These are phyloP conservation scores for Lentinula sp. DNA, from an alignment of 768 basidiomycete genomes.

Conservation along the genomic window DNA sequence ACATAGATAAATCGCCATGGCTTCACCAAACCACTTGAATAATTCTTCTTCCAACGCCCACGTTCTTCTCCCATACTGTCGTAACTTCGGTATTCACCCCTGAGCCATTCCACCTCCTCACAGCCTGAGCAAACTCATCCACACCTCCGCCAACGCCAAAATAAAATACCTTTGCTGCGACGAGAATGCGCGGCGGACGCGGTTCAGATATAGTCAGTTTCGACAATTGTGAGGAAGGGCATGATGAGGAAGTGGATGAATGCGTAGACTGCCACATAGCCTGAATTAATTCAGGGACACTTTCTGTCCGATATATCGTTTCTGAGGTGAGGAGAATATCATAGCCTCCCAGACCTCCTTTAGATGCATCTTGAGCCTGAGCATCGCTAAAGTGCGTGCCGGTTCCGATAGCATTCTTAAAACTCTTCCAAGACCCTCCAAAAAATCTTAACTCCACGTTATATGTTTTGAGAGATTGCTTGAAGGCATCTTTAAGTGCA, in stretches of 20 bases:
- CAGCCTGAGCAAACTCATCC: slow-evolving; percentile 58
- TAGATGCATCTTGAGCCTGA: not conserved
- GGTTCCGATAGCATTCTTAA: slow-evolving; percentile 27
- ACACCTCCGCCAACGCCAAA: slow-evolving; percentile 95
- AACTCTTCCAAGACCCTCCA: slow-evolving; percentile 73
- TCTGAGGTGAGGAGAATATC: slow-evolving; percentile 84
- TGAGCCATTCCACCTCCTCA: slow-evolving; percentile 22
- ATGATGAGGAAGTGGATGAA: not conserved
- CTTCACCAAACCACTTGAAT: slow-evolving; percentile 52
- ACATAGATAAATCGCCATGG: not conserved
- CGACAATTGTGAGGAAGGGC: not conserved
- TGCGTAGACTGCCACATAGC: slow-evolving; percentile 40
- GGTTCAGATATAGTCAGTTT: not conserved
- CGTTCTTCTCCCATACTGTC: slow-evolving; percentile 57
- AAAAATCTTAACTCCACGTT: slow-evolving; percentile 68
- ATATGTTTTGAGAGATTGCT: slow-evolving; percentile 43
- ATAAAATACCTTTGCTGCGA: slow-evolving; percentile 89
- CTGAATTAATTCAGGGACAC: slow-evolving; percentile 53
- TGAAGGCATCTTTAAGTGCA: slow-evolving; percentile 61
- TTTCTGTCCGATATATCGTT: slow-evolving; percentile 79
- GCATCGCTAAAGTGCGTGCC: slow-evolving; percentile 11
- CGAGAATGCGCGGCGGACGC: slow-evolving; percentile 45
- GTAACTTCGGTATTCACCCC: slow-evolving; percentile 26
- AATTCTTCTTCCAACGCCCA: slow-evolving; percentile 72
- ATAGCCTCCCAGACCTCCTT: slow-evolving; percentile 26